phyloP scores from a whole-genome alignment of 805 yeast species.

The Suhomyces sp. region DNA sequence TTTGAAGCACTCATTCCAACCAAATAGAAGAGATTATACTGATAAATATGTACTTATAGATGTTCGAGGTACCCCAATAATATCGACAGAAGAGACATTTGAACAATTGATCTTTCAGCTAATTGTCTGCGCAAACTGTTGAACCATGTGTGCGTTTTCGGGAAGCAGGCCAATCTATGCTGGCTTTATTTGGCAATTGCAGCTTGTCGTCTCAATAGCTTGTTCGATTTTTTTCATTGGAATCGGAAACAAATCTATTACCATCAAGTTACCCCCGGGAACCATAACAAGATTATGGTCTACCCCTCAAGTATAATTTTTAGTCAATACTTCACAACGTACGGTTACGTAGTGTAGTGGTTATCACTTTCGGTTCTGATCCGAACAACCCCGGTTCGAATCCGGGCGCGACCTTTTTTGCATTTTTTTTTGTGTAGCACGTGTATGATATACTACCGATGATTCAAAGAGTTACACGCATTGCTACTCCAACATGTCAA shows the following conservation, averaged over 20 bases:
- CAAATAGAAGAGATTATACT: background rate
- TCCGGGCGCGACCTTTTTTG: constrained; percentile 69
- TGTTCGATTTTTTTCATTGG: too few species aligned
- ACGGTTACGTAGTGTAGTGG: constrained; percentile 63
- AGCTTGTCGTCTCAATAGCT: background rate
- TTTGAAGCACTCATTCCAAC: background rate
- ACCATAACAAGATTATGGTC: too few species aligned
- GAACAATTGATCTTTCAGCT: too few species aligned
- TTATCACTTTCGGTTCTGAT: constrained; percentile 80
- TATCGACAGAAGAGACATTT: too few species aligned
- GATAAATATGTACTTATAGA: background rate
- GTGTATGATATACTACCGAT: background rate
- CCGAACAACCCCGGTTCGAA: constrained; percentile 83
- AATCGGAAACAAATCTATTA: too few species aligned
- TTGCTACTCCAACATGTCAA: background rate
- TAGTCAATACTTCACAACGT: background rate
- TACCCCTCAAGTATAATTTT: background rate
- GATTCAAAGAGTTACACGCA: background rate
- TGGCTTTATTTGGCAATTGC: background rate
- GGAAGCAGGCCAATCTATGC: background rate
- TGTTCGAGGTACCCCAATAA: background rate
- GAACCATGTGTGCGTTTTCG: background rate
- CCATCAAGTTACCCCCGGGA: background rate
- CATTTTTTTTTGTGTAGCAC: background rate
- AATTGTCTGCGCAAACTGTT: too few species aligned